Evolutionary conservation across 345 rosid species (phyloP), one percentile per base, ranked within the genome.

Genomic region (Euphorbia tirucalli): DNA sequence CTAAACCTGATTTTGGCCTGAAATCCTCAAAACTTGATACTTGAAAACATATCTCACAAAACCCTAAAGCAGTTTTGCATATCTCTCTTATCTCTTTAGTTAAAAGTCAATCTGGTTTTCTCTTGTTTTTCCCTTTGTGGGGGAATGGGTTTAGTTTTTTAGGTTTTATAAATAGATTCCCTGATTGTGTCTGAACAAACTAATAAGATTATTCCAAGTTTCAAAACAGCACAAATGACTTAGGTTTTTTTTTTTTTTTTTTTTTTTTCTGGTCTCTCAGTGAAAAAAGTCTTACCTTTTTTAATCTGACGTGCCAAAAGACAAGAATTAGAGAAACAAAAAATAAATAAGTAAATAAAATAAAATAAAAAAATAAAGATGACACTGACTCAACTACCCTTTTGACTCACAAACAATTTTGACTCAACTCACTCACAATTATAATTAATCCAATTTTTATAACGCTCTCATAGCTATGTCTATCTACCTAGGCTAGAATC

Each of bases 401-500:
- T 70, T 76, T 69, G 66, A 74, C 52, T 10, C 52, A 48, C 52
- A 48, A n/a, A 71, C 58, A 56, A 64, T 55, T 71, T 72, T 77
- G 74, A 66, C 71, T 35, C 37, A 46, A 46, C 52, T 46, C 52
- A 46, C 32, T 61, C 35, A 56, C 52, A 46, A 46, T 1, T 7
- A 46, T 7, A 46, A 46, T 7, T 13, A 13, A 46, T 16, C 8
- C 59, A 22, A 65, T 73, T 55, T 75, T 25, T 63, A 60, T 69
- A 80, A 80, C 78, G 80, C 75, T 62, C 39, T n/a, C n/a, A n/a
- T n/a, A n/a, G 73, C 78, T 14, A 49, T 35, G 7, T 35, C 39
- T 35, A 35, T 35, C 39, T 35, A 35, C 39, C 4, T 35, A 35
- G n/a, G 39, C 46, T 41, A 41, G 60, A 70, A 74, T 74, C 62